These are phyloP conservation scores for Chalara sp. DNA, from an alignment of 2,329 filamentous ascomycete genomes.

Conservation along the genomic window DNA sequence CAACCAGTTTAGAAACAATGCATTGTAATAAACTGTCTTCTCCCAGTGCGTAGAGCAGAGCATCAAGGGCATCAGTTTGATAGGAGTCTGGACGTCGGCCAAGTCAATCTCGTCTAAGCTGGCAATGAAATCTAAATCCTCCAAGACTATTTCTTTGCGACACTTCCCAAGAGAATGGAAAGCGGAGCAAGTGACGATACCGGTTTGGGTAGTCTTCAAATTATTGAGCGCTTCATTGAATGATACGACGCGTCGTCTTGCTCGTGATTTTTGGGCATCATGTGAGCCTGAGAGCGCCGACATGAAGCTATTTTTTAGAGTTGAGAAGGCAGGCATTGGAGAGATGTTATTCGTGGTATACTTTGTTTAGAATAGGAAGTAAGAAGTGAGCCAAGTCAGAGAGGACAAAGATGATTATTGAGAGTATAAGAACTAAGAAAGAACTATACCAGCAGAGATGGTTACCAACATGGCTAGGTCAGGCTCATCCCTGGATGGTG, in stretches of 20 bases:
- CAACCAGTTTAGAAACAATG: slow-evolving; percentile 7
- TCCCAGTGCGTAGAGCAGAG: slow-evolving; percentile 6
- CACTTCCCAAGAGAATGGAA: slow-evolving; percentile 4
- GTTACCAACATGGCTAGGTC: no score
- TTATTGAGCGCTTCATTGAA: slow-evolving; percentile 6
- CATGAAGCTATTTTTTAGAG: slow-evolving; percentile 1
- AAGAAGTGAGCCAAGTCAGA: slow-evolving; percentile 1
- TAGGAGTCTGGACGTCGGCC: slow-evolving; percentile 1
- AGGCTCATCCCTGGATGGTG: no score
- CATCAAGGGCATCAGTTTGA: slow-evolving; percentile 7
- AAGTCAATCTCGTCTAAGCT: slow-evolving; percentile 4
- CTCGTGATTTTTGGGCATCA: slow-evolving; percentile 1
- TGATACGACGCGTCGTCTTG: slow-evolving; percentile 1
- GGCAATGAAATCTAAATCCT: slow-evolving; percentile 3
- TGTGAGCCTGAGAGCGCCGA: neutral
- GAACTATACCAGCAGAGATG: no score
- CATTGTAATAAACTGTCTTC: slow-evolving; percentile 6
- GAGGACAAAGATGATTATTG: neutral
- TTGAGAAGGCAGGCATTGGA: slow-evolving; percentile 1
- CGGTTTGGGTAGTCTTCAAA: slow-evolving; percentile 2
- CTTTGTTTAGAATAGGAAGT: neutral
- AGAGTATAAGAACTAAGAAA: no score
- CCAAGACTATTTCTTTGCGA: slow-evolving; percentile 3
- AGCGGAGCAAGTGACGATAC: slow-evolving; percentile 1
- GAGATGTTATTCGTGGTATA: no score